These are phyloP conservation scores for Athelia sp. DNA, from an alignment of 1,284 basidiomycete genomes.

Conservation along the genomic window DNA sequence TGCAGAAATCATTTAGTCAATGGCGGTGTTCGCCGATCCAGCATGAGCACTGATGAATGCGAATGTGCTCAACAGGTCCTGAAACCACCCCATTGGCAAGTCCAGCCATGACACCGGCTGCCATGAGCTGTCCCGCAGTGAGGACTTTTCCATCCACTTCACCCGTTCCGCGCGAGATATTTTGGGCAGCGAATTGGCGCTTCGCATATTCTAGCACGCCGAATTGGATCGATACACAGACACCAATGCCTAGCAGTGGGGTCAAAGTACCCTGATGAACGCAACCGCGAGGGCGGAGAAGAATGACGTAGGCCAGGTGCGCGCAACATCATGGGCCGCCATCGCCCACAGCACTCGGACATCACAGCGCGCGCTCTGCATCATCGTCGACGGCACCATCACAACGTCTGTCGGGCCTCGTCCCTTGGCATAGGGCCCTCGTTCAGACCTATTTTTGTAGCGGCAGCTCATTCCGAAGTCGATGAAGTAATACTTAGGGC, in stretches of 20 bases:
- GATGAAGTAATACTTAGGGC: slow-evolving; percentile 1
- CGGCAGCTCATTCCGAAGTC: slow-evolving; percentile 8
- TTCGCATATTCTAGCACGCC: slow-evolving; percentile 89
- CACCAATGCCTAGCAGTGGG: slow-evolving; percentile 92
- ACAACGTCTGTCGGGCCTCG: too few relatives aligned
- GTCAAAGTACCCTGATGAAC: slow-evolving; percentile 96
- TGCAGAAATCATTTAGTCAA: too few relatives aligned
- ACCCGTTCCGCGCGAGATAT: slow-evolving; percentile 48
- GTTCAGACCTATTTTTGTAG: too few relatives aligned
- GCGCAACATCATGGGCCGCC: too few relatives aligned
- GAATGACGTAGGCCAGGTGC: too few relatives aligned
- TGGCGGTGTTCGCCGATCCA: too few relatives aligned
- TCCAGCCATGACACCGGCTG: slow-evolving; percentile 81
- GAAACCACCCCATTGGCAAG: slow-evolving; percentile 90
- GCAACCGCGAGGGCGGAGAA: too few relatives aligned
- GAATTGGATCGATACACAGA: slow-evolving; percentile 97
- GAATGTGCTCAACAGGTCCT: slow-evolving; percentile 95
- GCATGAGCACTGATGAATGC: slow-evolving; percentile 68
- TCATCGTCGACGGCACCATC: too few relatives aligned
- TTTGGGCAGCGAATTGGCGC: slow-evolving; percentile 70
- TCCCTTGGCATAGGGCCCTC: too few relatives aligned
- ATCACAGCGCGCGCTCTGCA: too few relatives aligned
- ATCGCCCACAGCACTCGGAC: too few relatives aligned
- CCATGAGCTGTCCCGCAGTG: slow-evolving; percentile 63
- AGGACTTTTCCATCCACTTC: slow-evolving; percentile 57